Percentiles rank a stretch among this genome's conserved stretches.
Conservation (phyloP, 805 yeast species). For the Priceomyces haplophilus region DNA sequence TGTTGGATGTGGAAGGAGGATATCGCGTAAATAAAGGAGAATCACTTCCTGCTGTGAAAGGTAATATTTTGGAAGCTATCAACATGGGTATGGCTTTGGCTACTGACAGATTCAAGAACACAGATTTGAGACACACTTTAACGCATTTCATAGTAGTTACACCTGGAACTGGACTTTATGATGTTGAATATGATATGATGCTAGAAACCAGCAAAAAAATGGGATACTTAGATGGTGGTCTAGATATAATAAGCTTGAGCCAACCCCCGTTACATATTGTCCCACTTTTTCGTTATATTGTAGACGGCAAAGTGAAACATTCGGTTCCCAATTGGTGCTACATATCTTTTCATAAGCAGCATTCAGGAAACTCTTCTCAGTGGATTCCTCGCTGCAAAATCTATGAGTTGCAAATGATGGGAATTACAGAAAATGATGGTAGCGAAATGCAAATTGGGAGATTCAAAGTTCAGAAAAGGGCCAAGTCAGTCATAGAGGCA, state of each 20-base stretch:
- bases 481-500: constrained; percentile 49
- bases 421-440: constrained; percentile 87
- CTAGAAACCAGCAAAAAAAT: constrained; percentile 73
- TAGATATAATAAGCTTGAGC: constrained; percentile 84
- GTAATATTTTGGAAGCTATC: constrained; percentile 84
- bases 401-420: constrained; percentile 97
- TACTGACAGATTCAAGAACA: constrained; percentile 73
- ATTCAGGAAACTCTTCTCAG: constrained; percentile 41
- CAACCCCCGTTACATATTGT: constrained; percentile 91
- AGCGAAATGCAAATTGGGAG: constrained; percentile 65
- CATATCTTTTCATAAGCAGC: constrained; percentile 81
- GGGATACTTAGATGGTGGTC: constrained; percentile 74
- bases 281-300: constrained; percentile 74
- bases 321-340: constrained; percentile 96
- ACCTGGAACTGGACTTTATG: constrained; percentile 92
- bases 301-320: constrained; percentile 51
- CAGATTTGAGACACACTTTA: constrained; percentile 86
- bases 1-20: constrained; percentile 35
- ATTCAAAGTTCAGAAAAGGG: constrained; percentile 35
- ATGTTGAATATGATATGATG: constrained; percentile 79
- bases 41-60: constrained; percentile 82
- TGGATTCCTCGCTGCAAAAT: constrained; percentile 96
- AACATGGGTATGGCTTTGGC: constrained; percentile 78
- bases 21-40: constrained; percentile 51
- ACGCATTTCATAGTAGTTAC: constrained; percentile 84